Conservation (phyloP, 2,329 filamentous ascomycete genomes). For the Cytospora paraplurivora region DNA sequence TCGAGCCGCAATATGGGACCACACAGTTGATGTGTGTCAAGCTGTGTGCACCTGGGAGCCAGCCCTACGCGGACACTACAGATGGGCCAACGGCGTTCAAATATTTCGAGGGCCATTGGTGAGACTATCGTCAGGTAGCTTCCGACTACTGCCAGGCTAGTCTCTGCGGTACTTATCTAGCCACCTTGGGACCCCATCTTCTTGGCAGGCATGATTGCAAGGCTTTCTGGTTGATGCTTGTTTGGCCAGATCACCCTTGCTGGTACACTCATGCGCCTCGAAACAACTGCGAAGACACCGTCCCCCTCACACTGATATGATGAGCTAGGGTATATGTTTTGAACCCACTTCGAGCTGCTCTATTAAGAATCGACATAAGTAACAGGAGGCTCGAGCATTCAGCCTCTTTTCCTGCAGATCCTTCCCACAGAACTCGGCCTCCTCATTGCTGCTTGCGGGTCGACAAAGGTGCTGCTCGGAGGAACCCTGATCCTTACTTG, state of each 20-base stretch:
- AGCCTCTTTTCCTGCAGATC: neutral
- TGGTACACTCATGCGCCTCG: constrained; percentile 43
- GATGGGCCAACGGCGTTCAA: neutral
- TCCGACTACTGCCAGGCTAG: constrained; percentile 23
- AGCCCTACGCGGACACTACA: constrained; percentile 15
- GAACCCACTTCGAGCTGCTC: constrained; percentile 3
- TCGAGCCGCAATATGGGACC: neutral
- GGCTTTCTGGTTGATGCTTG: constrained; percentile 49
- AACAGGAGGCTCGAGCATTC: neutral
- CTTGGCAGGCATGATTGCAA: constrained; percentile 27
- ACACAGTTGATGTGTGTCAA: neutral
- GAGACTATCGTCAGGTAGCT: constrained; percentile 16
- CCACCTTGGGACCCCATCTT: constrained; percentile 24
- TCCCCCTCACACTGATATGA: constrained; percentile 23
- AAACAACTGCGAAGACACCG: constrained; percentile 37
- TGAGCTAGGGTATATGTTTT: constrained; percentile 10
- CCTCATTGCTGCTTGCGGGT: constrained; percentile 15
- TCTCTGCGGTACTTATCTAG: constrained; percentile 18
- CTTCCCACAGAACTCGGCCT: constrained; percentile 3
- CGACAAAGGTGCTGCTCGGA: constrained; percentile 26
- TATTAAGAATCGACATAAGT: constrained; percentile 19
- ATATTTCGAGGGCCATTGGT: constrained; percentile 9
- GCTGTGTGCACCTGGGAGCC: neutral
- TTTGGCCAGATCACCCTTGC: constrained; percentile 45
- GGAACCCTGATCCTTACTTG: constrained; percentile 36